Evolutionary conservation across 345 rosid species (phyloP).

Genomic region (Aurinia saxatilis): DNA sequence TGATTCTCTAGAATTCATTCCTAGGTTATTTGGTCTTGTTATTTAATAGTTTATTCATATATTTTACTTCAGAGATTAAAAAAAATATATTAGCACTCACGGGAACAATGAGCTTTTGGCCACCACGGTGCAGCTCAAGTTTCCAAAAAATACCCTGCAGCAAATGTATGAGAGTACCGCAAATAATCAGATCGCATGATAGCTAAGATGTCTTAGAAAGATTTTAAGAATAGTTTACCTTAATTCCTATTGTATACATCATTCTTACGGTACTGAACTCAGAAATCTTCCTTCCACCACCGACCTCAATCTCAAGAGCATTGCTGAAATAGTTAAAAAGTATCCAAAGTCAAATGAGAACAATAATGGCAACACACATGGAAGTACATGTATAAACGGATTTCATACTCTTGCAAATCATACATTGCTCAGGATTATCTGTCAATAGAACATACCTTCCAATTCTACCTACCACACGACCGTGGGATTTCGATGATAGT

Average conservation of each 20-base stretch:
- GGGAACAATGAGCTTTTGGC: conserved; percentile 83
- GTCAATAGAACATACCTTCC: conserved; percentile 54
- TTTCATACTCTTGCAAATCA: background rate
- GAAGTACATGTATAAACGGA: background rate
- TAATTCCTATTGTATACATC: conserved; percentile 76
- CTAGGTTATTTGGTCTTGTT: background rate
- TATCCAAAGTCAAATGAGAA: background rate
- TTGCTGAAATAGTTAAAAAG: conserved; percentile 38
- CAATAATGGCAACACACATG: background rate
- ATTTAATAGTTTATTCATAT: background rate
- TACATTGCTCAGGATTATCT: background rate
- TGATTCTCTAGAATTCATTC: background rate
- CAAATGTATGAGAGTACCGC: background rate
- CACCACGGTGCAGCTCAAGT: conserved; percentile 76
- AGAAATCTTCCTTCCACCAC: conserved; percentile 90
- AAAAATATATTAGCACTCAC: conserved; percentile 40
- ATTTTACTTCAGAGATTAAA: background rate
- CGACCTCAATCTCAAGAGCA: conserved; percentile 81
- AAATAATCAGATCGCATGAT: conserved; percentile 2
- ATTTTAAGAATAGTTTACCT: conserved; percentile 37
- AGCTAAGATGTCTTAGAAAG: background rate
- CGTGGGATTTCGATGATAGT: conserved; percentile 79
- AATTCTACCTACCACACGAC: conserved; percentile 65
- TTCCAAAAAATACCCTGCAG: conserved; percentile 85
- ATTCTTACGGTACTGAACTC: conserved; percentile 75